Evolutionary conservation across 352 stramenopile genomes (phyloP), one percentile per base, ranked within the genome.

Genomic region (Halophytophthora batemanensis): DNA sequence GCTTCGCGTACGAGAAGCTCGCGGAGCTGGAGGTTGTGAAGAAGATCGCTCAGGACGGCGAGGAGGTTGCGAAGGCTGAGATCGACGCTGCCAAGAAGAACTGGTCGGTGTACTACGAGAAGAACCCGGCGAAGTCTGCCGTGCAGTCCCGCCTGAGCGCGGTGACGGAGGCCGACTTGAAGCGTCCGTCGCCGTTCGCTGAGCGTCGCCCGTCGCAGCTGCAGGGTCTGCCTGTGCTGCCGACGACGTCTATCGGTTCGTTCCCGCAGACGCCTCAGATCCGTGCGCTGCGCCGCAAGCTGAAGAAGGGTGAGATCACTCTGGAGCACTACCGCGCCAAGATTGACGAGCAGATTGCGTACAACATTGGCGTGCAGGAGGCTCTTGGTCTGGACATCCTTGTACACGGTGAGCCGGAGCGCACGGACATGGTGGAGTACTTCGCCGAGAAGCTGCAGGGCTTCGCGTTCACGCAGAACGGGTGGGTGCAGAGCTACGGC

Each of bases 401-500:
- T 2, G 92, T 98, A 28, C 92, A 98, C 63, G 92, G 92, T 47
- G 92, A 98, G 58, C 74, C 88, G 3, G 92, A 98, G 66, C 86
- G 90, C 59, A 97, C 87, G 3, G 92, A 97, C 71, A 98, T 98
- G 92, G 92, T 98, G 2, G 89, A 98, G 76, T 98, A 96, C 74
- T 98, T 98, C 62, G 92, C 80, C 4, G 84, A 97, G 71, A 93
- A 97, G 69, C 73, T 98, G 18, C 76, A 96, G 15, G 92, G 92
- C 18, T 96, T 97, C 44, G 76, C 89, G 1, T 96, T 98, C 69
- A 96, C 87, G 19, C 61, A 90, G 52, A 95, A 97, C 59, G 92
- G 88, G 18, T 98, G 92, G 92, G 89, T 98, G 37, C 91, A 98
- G 68, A 96, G 85, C 42, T 98, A 97, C 72, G 91, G 91, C 41